These are phyloP conservation scores for Skeletonema grethae DNA, from an alignment of 108 stramenopile genomes.

Conservation along the genomic window DNA sequence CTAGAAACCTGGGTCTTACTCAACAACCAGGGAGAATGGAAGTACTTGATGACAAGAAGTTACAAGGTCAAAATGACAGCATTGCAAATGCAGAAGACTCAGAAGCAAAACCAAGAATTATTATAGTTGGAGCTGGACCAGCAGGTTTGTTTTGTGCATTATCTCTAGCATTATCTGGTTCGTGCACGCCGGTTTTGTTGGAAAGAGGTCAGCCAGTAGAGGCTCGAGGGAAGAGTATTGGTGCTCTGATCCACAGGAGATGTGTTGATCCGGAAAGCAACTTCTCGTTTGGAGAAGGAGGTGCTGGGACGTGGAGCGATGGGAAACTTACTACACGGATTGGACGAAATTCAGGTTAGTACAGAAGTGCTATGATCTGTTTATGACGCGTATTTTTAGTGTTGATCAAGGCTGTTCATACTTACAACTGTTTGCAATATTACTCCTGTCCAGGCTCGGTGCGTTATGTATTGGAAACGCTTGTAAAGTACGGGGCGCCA, in stretches of 20 bases:
- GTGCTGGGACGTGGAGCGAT: slow-evolving; percentile 96
- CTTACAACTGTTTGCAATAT: neutral
- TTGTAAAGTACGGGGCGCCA: slow-evolving; percentile 91
- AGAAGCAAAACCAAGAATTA: slow-evolving; percentile 34
- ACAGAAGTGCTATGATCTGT: neutral
- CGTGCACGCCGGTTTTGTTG: slow-evolving; percentile 69
- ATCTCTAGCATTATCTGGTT: slow-evolving; percentile 58
- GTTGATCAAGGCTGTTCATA: neutral
- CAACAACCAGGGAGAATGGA: slow-evolving; percentile 60
- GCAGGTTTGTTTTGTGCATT: slow-evolving; percentile 94
- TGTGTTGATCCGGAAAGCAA: slow-evolving; percentile 73
- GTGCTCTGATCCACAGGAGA: slow-evolving; percentile 78
- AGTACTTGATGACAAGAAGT: slow-evolving; percentile 1
- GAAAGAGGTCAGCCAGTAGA: slow-evolving; percentile 95
- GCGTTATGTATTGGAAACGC: slow-evolving; percentile 75
- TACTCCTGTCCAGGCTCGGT: slow-evolving; percentile 29
- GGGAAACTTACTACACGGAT: slow-evolving; percentile 96
- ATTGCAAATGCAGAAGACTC: neutral
- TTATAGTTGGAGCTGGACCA: slow-evolving; percentile 86
- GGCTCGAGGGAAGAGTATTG: slow-evolving; percentile 87
- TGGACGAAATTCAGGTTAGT: slow-evolving; percentile 74
- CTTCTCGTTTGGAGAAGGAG: slow-evolving; percentile 95
- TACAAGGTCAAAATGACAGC: slow-evolving; percentile 11
- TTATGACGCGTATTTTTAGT: neutral
- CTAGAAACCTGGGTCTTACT: slow-evolving; percentile 26